A percentile compares a stretch with the other conserved stretches of the same genome.
These are phyloP conservation scores for Taiozyma sp. DNA, from an alignment of 1,139 yeast genomes.

Conservation along the genomic window DNA sequence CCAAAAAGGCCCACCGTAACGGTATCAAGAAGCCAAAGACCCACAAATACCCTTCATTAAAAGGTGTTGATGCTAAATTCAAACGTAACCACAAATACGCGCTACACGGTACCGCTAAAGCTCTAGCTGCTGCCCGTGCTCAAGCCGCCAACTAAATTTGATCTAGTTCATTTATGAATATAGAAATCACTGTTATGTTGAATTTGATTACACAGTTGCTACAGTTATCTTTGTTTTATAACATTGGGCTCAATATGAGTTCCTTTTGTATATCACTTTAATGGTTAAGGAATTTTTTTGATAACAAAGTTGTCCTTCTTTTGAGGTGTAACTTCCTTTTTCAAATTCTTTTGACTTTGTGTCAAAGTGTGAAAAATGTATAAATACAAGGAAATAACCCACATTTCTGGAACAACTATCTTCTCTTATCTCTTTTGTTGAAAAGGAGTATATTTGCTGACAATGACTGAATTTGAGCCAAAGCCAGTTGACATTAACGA, in stretches of 20 bases:
- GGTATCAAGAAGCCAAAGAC: slow-evolving; percentile 99
- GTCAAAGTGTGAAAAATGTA: neutral
- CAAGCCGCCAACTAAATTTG: slow-evolving; percentile 32
- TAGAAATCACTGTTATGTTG: neutral
- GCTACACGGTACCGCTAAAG: slow-evolving; percentile 95
- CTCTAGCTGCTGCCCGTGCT: slow-evolving; percentile 76
- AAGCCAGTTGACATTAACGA: neutral
- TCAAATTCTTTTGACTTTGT: neutral
- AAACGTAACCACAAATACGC: slow-evolving; percentile 99
- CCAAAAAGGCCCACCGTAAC: slow-evolving; percentile 99
- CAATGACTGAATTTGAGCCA: slow-evolving; percentile 3
- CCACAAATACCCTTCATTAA: slow-evolving; percentile 95
- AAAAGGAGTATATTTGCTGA: neutral
- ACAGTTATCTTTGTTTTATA: neutral
- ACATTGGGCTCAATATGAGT: neutral
- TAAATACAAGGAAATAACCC: neutral
- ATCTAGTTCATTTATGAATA: neutral
- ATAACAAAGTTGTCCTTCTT: neutral
- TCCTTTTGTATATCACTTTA: slow-evolving; percentile 22
- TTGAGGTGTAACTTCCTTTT: neutral
- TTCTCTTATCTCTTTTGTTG: neutral
- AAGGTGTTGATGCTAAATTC: slow-evolving; percentile 99
- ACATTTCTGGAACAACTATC: neutral
- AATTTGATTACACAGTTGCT: neutral
- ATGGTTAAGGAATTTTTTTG: slow-evolving; percentile 15